Percentiles rank a stretch among this genome's conserved stretches.
phyloP scores from a whole-genome alignment of 352 stramenopile species.

The Pythium insidiosum region DNA sequence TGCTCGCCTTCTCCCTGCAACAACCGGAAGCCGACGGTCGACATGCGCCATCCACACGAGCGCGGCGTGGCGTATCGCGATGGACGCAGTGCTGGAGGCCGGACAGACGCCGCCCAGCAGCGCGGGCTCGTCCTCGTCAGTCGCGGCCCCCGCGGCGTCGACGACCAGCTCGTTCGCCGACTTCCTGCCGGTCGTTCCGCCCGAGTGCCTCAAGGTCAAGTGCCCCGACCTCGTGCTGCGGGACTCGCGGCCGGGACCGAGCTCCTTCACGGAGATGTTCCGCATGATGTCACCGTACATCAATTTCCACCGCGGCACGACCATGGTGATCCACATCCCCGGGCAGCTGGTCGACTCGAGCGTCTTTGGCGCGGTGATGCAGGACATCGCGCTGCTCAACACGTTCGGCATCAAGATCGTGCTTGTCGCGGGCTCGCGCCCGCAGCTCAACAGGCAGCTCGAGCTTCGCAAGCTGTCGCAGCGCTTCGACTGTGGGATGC shows the following conservation, averaged over 20 bases:
- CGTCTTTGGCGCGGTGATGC: conserved; percentile 90
- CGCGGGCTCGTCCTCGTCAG: too few relatives aligned
- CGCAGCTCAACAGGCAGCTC: conserved; percentile 92
- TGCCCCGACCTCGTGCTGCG: conserved; percentile 11
- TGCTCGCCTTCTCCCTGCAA: too few relatives aligned
- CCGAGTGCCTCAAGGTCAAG: conserved; percentile 69
- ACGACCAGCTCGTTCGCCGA: conserved; percentile 40
- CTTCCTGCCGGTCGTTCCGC: conserved; percentile 65
- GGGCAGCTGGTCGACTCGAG: conserved; percentile 90
- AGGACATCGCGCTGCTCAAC: conserved; percentile 94
- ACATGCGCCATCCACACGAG: too few relatives aligned
- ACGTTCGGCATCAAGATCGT: conserved; percentile 93
- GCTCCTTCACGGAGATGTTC: conserved; percentile 90
- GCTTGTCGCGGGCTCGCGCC: conserved; percentile 92
- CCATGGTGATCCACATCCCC: conserved; percentile 95
- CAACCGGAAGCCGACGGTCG: too few relatives aligned
- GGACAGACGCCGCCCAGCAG: too few relatives aligned
- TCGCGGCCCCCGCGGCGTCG: too few relatives aligned
- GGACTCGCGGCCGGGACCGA: conserved; percentile 23
- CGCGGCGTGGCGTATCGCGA: too few relatives aligned
- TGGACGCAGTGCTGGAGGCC: too few relatives aligned
- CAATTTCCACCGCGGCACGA: conserved; percentile 93
- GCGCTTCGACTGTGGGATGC: conserved; percentile 71
- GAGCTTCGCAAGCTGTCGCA: conserved; percentile 51
- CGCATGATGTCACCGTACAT: conserved; percentile 97